Percentiles rank a stretch among this genome's conserved stretches.
Evolutionary conservation across 805 yeast species (phyloP).

Genomic region (Candida vartiovaarae): DNA sequence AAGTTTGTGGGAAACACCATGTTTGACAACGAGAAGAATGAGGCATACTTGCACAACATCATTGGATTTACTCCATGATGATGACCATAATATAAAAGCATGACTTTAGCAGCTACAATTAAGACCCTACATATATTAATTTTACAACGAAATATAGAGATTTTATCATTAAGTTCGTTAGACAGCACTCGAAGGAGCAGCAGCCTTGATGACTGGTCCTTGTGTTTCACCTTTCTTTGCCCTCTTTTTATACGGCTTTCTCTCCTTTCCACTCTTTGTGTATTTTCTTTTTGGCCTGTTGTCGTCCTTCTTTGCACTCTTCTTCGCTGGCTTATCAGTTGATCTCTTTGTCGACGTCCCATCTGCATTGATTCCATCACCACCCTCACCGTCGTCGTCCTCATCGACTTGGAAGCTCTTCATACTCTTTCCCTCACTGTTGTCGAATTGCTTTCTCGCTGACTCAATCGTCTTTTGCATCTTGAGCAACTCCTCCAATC

Average conservation of each 20-base stretch:
- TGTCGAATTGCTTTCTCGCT: slow-evolving; percentile 64
- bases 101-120: too few species aligned
- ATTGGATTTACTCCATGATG: not conserved
- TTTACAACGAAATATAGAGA: not conserved
- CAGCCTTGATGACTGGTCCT: slow-evolving; percentile 10
- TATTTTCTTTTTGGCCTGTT: slow-evolving; percentile 24
- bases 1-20: slow-evolving; percentile 51
- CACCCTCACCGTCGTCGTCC: slow-evolving; percentile 24
- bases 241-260: slow-evolving; percentile 27
- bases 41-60: slow-evolving; percentile 18
- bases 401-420: slow-evolving; percentile 22
- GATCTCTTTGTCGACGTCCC: slow-evolving; percentile 8
- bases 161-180: not conserved
- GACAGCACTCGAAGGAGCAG: slow-evolving; percentile 8
- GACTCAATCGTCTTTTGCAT: slow-evolving; percentile 55
- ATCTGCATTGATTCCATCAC: slow-evolving; percentile 21
- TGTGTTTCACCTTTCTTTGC: slow-evolving; percentile 21
- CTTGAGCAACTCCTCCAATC: slow-evolving; percentile 56
- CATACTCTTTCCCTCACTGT: slow-evolving; percentile 41
- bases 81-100: too few species aligned
- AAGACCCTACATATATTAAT: not conserved
- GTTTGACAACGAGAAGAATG: slow-evolving; percentile 22
- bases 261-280: slow-evolving; percentile 26
- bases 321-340: slow-evolving; percentile 5
- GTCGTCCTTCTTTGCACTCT: slow-evolving; percentile 8